Base-by-base conservation (phyloP, 805 yeast genomes). In the Hemisphaericaspora nanyangensis region DNA sequence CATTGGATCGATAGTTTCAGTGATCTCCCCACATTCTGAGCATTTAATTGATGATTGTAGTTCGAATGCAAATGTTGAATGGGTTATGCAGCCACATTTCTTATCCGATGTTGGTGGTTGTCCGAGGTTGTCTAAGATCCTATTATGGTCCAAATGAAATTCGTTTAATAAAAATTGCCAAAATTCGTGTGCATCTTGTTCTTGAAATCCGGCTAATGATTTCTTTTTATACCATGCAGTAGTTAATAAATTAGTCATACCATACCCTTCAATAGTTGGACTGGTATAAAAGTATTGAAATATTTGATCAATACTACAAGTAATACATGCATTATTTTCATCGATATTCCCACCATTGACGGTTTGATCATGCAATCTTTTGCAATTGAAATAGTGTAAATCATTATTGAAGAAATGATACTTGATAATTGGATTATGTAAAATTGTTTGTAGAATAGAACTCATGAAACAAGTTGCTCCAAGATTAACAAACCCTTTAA, bases 391-490 rank as follows among this genome's bases (percentile, higher is more conserved):
- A 41, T 54, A 65, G 61, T 88, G 95, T 27, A 74, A 70, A 31
- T 90, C 95, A 18, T 61, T 63, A 47, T 80, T 70, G 57, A 93
- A 71, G 51, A 86, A 89, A 47, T 82, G 82, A 51, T 80, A 77
- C 42, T 91, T 76, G 31, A 93, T 75, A 42, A 87, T 71, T 6
- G 99, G 98, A 55, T 93, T 93, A 59, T 93, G 99, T 31, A 93
- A 68, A 37, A 91, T 63, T 0, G 95, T 79, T 64, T 93, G 99
- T 29, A 93, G 62, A n/a, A 90, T 79, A 27, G 91, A 84, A 49
- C 95, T 85, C 87, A 93, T 91, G 65, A 88, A 93, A 65, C 99
- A 93, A 0, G 99, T 93, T 0, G 99, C 85, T 0, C 99, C 99
- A 81, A 91, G 79, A 58, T 91, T 91, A 37, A 88, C 81, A 49